Evolutionary conservation across 2,329 filamentous ascomycete genomes (phyloP).

Genomic region (Colletotrichum trifolii): DNA sequence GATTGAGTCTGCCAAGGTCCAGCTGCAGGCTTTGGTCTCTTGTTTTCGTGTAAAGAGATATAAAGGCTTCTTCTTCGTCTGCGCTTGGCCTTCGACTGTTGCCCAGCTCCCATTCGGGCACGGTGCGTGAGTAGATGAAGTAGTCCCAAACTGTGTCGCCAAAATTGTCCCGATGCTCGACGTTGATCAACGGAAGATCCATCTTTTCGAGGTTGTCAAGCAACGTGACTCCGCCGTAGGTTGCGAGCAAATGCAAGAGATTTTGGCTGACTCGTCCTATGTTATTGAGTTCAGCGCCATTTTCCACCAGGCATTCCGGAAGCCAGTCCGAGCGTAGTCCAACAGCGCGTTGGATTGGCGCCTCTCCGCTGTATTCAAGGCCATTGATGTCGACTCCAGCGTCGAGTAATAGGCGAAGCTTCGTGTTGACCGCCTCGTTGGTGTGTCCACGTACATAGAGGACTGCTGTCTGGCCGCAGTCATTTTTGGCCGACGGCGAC

Average conservation of each 20-base stretch:
- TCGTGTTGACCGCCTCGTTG: accelerated
- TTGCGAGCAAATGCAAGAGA: background rate
- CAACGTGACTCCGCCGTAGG: accelerated
- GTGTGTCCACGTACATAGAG: background rate
- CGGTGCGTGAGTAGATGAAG: accelerated
- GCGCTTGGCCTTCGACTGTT: accelerated
- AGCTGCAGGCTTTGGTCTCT: background rate
- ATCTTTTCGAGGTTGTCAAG: background rate
- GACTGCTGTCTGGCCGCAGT: accelerated
- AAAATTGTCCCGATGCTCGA: accelerated
- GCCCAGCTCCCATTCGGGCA: accelerated
- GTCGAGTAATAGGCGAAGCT: background rate
- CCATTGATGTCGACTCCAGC: background rate
- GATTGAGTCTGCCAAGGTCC: background rate
- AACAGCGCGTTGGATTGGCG: accelerated
- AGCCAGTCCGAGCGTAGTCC: too few relatives aligned
- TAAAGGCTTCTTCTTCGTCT: background rate
- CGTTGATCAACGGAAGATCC: background rate
- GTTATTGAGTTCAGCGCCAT: background rate
- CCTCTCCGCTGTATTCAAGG: accelerated
- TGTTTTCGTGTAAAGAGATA: background rate
- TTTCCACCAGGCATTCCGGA: background rate
- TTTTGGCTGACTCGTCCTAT: accelerated
- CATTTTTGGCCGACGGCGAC: accelerated
- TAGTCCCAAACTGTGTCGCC: background rate